Evolutionary conservation across 495 filamentous ascomycete species (phyloP).

Genomic region (Xylaria nigripes): DNA sequence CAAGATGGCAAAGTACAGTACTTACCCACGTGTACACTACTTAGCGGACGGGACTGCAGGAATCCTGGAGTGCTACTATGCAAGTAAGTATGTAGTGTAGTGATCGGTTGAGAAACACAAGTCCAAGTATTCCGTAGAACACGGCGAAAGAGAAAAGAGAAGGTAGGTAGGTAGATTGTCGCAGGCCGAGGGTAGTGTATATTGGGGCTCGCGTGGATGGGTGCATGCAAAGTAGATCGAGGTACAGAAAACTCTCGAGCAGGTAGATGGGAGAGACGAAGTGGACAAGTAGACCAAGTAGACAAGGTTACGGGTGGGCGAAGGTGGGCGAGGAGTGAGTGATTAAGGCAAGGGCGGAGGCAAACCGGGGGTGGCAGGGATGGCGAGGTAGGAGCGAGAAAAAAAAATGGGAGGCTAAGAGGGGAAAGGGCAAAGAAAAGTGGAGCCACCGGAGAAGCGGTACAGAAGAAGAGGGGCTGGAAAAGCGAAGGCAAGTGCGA

Average conservation of each 20-base stretch:
- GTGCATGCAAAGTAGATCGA: conserved; percentile 18
- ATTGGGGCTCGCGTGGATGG: conserved; percentile 5
- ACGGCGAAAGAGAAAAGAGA: neutral
- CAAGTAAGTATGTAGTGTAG: neutral
- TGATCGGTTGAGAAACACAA: neutral
- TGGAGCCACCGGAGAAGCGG: neutral
- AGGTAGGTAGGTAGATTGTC: neutral
- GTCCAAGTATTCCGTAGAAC: neutral
- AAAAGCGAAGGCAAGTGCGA: neutral
- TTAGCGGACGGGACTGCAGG: neutral
- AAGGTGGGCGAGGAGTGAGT: conserved; percentile 1
- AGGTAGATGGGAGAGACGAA: conserved; percentile 10
- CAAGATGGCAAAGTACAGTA: neutral
- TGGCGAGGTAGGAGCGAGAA: neutral
- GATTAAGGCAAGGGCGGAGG: conserved; percentile 5
- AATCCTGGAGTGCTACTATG: neutral
- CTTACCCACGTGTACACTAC: neutral
- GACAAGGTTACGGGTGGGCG: conserved; percentile 6
- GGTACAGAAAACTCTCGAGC: conserved; percentile 8
- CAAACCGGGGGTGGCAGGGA: conserved; percentile 1
- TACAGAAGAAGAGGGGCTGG: neutral
- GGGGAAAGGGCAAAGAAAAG: neutral
- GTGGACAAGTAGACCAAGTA: conserved; percentile 12
- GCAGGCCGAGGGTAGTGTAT: neutral
- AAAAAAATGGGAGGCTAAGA: neutral